phyloP scores from a whole-genome alignment of 2,329 filamentous ascomycete species.

The Harringtonia aguacate region DNA sequence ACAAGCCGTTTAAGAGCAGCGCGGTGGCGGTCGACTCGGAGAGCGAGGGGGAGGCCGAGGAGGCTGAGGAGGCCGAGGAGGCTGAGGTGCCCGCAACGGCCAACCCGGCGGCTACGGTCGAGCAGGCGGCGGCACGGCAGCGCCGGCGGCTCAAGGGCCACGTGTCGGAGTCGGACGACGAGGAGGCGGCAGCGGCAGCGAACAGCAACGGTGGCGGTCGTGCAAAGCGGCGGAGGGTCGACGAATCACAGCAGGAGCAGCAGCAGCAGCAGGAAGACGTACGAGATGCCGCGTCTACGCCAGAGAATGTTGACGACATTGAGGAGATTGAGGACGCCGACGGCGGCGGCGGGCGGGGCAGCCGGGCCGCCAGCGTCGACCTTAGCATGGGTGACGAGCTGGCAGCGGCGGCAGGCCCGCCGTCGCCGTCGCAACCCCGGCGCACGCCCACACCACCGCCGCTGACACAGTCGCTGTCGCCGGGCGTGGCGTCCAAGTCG shows the following conservation, averaged over 20 bases:
- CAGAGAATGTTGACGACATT: background rate
- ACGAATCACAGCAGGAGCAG: too few species aligned
- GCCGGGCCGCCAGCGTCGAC: background rate
- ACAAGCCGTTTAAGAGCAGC: background rate
- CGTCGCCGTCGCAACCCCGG: background rate
- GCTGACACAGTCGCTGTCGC: constrained; percentile 1
- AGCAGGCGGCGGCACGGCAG: background rate
- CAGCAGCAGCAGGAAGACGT: too few species aligned
- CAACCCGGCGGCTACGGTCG: too few species aligned
- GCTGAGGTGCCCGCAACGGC: background rate
- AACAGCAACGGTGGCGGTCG: background rate
- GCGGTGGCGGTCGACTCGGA: background rate
- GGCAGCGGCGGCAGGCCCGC: background rate
- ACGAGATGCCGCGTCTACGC: background rate
- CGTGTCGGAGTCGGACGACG: background rate
- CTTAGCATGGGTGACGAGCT: background rate
- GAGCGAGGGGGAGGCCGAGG: background rate
- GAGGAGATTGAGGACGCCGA: background rate
- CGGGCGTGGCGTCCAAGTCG: background rate
- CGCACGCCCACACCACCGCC: background rate
- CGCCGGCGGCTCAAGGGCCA: background rate
- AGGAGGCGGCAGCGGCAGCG: background rate
- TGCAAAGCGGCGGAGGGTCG: background rate
- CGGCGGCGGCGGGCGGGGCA: background rate
- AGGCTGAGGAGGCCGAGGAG: background rate